Percentiles rank a stretch among this genome's conserved stretches.
phyloP scores from a whole-genome alignment of 495 filamentous ascomycete genomes.

The Glarea lozoyensis region DNA sequence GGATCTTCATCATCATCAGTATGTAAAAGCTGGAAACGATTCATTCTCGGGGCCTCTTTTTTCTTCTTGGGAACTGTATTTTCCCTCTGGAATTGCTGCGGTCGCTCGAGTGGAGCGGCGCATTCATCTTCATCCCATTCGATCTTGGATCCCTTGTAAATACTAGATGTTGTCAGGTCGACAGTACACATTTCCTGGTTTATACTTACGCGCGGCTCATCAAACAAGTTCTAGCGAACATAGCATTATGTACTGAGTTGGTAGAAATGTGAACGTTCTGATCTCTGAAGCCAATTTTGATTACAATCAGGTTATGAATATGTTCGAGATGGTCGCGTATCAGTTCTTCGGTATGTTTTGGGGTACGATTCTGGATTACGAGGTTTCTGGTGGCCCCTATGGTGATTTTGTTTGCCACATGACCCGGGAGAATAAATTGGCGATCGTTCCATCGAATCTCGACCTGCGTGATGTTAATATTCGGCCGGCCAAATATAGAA shows the following conservation, averaged over 20 bases:
- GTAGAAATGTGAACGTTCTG: slow-evolving; percentile 56
- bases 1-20: slow-evolving; percentile 34
- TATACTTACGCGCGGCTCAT: slow-evolving; percentile 49
- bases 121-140: slow-evolving; percentile 72
- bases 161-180: slow-evolving; percentile 54
- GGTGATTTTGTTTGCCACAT: slow-evolving; percentile 57
- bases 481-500: background rate
- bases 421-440: slow-evolving; percentile 59
- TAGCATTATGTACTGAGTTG: slow-evolving; percentile 70
- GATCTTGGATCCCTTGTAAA: slow-evolving; percentile 67
- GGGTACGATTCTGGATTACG: slow-evolving; percentile 48
- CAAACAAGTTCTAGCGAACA: slow-evolving; percentile 71
- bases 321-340: slow-evolving; percentile 74
- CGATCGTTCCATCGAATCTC: slow-evolving; percentile 64
- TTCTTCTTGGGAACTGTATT: slow-evolving; percentile 27
- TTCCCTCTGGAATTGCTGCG: slow-evolving; percentile 23
- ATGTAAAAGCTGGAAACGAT: slow-evolving; percentile 59
- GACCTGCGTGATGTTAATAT: slow-evolving; percentile 37
- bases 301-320: slow-evolving; percentile 68
- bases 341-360: slow-evolving; percentile 49
- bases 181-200: slow-evolving; percentile 10
- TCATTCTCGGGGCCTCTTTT: slow-evolving; percentile 27
- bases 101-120: slow-evolving; percentile 43
- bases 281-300: slow-evolving; percentile 52
- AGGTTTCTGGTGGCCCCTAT: slow-evolving; percentile 75